Conservation (phyloP, 1,284 basidiomycete species). For the Sparassis latifolia region DNA sequence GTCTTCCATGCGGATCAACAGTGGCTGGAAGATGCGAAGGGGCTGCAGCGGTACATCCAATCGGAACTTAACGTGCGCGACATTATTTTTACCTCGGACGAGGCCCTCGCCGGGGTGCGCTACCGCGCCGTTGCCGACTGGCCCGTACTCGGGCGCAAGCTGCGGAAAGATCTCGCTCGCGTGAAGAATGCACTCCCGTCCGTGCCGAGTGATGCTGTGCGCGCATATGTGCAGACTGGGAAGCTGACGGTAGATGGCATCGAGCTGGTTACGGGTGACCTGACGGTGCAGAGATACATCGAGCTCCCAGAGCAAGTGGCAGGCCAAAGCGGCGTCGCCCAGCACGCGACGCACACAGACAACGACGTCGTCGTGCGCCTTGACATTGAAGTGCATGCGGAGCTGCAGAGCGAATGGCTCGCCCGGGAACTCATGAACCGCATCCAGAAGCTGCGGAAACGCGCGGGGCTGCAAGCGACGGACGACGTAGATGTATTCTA, state of each 20-base stretch:
- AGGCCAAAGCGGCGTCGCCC: constrained; percentile 36
- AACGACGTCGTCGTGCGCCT: constrained; percentile 93
- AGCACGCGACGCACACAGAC: constrained; percentile 86
- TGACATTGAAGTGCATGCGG: constrained; percentile 83
- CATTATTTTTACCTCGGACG: constrained; percentile 86
- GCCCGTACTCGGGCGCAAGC: constrained; percentile 89
- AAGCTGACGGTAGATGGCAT: constrained; percentile 88
- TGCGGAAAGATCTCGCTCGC: constrained; percentile 88
- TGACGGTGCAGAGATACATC: constrained; percentile 88
- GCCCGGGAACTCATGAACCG: constrained; percentile 91
- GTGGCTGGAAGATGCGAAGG: constrained; percentile 84
- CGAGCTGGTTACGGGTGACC: constrained; percentile 82
- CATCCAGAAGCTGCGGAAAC: constrained; percentile 94
- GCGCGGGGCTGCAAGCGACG: constrained; percentile 89
- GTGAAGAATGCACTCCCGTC: constrained; percentile 86
- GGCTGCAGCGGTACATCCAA: constrained; percentile 84
- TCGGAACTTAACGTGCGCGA: constrained; percentile 96
- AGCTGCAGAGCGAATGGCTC: constrained; percentile 85
- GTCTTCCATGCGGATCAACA: constrained; percentile 88
- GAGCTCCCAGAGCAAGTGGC: constrained; percentile 62
- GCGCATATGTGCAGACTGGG: constrained; percentile 71
- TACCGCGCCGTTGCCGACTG: constrained; percentile 95
- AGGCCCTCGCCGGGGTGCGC: constrained; percentile 79
- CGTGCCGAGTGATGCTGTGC: constrained; percentile 81
- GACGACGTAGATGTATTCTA: constrained; percentile 94